Evolutionary conservation across 768 basidiomycete genomes (phyloP), one percentile per base, ranked within the genome.

Genomic region (Suillus tomentosus): DNA sequence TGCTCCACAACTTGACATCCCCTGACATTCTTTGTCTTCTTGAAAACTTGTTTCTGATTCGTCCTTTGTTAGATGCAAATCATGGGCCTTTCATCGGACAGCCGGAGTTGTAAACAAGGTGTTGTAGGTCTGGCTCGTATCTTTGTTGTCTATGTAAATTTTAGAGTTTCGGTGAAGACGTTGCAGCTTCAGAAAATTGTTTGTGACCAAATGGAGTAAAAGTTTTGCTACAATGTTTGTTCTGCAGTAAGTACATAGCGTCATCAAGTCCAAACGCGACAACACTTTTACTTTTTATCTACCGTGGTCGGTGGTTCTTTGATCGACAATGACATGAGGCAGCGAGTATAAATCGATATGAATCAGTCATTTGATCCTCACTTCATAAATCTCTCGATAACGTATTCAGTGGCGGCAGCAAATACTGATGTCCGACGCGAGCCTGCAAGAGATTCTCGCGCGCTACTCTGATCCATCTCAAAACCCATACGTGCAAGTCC

Each of bases 1-100:
- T 79, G 91, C 91, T 90, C 89, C 91, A 89, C 72, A 85, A 83
- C 70, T 71, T 87, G 90, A 90, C 90, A 87, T 54, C 65, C 36
- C 36, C 74, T 75, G 74, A 75, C 34, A 31, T 57, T 64, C 39
- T 1, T 36, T 24, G 13, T 59, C 3, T 10, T 7, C 5, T 13
- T 11, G 15, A n/a, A n/a, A 56, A 14, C 6, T 3, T 1, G 7
- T 13, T 60, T 31, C 68, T 74, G 50, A 76, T 45, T 5, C 19
- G 15, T 11, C 43, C 6, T 47, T 64, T 60, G 15, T 48, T 11
- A 17, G 34, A 63, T 53, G 51, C 62, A 27, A 22, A n/a, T 8
- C 56, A 31, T 63, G 13, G 39, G 37, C 56, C 22, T 40, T 54
- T 54, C 27, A 9, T 31, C 51, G 15, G 15, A 51, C 3, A 51